phyloP scores from a whole-genome alignment of 768 basidiomycete species.

The Lentinula lateritia region DNA sequence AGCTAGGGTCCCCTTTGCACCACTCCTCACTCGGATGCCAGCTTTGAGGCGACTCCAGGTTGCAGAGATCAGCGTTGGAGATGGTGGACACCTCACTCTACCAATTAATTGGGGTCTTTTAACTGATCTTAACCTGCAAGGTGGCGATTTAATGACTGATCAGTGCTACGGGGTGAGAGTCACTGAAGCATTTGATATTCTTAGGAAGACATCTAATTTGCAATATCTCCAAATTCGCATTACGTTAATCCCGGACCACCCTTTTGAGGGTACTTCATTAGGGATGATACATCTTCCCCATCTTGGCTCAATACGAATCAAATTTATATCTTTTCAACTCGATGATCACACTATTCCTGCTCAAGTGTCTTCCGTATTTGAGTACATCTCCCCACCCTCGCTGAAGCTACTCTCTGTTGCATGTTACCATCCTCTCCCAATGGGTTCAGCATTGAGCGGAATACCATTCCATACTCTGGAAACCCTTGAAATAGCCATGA shows the following conservation, averaged over 20 bases:
- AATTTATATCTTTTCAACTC: background rate
- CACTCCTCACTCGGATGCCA: background rate
- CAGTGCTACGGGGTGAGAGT: background rate
- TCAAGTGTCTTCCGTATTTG: background rate
- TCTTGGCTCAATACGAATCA: background rate
- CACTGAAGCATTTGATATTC: background rate
- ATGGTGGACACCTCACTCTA: background rate
- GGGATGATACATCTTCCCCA: background rate
- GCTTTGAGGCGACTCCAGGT: background rate
- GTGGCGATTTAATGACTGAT: background rate
- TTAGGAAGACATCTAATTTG: background rate
- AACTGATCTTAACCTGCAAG: background rate
- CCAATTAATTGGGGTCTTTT: no score
- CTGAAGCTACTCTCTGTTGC: background rate
- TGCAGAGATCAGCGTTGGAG: no score
- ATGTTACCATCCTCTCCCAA: no score
- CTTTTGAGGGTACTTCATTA: background rate
- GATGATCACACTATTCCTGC: background rate
- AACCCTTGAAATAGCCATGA: background rate
- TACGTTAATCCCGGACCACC: background rate
- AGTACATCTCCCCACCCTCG: background rate
- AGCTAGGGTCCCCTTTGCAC: background rate
- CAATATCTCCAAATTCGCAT: background rate
- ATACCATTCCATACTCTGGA: background rate
- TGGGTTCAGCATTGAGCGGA: background rate